Evolutionary conservation across 2,329 filamentous ascomycete genomes (phyloP).

Genomic region (Arthrobotrys conoides): DNA sequence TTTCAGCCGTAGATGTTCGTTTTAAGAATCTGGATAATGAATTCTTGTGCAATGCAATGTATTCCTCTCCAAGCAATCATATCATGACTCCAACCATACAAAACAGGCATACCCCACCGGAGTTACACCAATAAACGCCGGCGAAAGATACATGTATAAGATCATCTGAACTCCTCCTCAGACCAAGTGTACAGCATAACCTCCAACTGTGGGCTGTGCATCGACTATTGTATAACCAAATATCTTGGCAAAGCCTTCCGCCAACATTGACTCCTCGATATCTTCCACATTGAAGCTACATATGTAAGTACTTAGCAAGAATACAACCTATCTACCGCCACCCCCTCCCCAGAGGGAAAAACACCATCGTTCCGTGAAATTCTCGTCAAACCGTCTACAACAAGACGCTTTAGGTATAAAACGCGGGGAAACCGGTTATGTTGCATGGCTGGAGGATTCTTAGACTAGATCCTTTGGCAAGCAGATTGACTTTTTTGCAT

Average conservation of each 20-base stretch:
- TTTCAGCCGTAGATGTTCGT: conserved; percentile 8
- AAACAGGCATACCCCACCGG: conserved; percentile 13
- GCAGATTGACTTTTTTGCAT: conserved; percentile 17
- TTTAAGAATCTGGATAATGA: not conserved
- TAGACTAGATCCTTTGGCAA: conserved; percentile 35
- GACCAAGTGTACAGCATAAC: conserved; percentile 12
- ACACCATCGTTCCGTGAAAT: conserved; percentile 40
- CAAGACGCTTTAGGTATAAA: conserved; percentile 54
- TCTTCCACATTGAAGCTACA: too few relatives aligned
- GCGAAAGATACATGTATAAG: conserved; percentile 3
- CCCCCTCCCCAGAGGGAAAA: not conserved
- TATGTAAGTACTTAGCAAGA: too few relatives aligned
- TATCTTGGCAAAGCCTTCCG: not conserved
- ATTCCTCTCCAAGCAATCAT: not conserved
- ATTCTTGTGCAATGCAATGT: not conserved
- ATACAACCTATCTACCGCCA: not conserved
- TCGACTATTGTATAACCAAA: conserved; percentile 20
- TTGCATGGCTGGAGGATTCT: conserved; percentile 6
- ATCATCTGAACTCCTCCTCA: conserved; percentile 28
- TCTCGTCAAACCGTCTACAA: conserved; percentile 51
- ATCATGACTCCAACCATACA: not conserved
- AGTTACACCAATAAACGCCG: conserved; percentile 23
- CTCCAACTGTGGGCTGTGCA: conserved; percentile 8
- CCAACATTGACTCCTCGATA: not conserved
- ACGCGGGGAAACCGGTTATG: conserved; percentile 48